phyloP scores from a whole-genome alignment of 2,329 filamentous ascomycete genomes.

The Thermothelomyces thermophilus region DNA sequence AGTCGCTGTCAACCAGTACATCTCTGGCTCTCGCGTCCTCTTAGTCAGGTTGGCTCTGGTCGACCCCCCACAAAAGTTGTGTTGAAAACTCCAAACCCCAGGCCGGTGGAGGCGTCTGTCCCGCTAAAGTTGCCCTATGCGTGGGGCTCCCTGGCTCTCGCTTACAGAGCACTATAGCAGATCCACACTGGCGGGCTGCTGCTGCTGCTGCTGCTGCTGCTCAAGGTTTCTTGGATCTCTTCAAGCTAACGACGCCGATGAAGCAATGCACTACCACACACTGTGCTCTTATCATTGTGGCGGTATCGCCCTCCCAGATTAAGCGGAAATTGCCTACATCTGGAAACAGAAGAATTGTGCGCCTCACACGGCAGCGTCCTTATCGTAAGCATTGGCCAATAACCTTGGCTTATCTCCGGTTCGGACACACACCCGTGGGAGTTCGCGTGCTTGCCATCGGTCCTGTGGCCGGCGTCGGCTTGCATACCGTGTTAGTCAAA shows the following conservation, averaged over 20 bases:
- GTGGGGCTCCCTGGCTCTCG: not conserved
- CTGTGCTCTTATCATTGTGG: not conserved
- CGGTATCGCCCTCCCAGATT: not conserved
- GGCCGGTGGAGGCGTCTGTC: not conserved
- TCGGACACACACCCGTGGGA: conserved; percentile 12
- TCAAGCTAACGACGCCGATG: too few species aligned
- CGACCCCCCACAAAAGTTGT: too few species aligned
- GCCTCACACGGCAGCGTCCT: not conserved
- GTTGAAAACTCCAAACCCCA: conserved; percentile 1
- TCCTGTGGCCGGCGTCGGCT: not conserved
- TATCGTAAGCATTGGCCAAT: conserved; percentile 18
- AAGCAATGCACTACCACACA: not conserved
- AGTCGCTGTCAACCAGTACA: too few species aligned
- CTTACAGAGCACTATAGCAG: too few species aligned
- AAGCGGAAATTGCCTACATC: not conserved
- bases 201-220: too few species aligned
- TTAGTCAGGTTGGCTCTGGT: too few species aligned
- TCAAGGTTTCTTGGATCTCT: too few species aligned
- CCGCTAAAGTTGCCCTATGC: not conserved
- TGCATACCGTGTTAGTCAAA: not conserved
- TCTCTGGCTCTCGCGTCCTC: too few species aligned
- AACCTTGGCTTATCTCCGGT: conserved; percentile 4
- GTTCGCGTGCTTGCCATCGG: conserved; percentile 12
- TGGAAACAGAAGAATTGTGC: conserved; percentile 2
- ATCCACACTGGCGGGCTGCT: not conserved